phyloP scores from a whole-genome alignment of 2,329 filamentous ascomycete species.

The Piedraia hortae region DNA sequence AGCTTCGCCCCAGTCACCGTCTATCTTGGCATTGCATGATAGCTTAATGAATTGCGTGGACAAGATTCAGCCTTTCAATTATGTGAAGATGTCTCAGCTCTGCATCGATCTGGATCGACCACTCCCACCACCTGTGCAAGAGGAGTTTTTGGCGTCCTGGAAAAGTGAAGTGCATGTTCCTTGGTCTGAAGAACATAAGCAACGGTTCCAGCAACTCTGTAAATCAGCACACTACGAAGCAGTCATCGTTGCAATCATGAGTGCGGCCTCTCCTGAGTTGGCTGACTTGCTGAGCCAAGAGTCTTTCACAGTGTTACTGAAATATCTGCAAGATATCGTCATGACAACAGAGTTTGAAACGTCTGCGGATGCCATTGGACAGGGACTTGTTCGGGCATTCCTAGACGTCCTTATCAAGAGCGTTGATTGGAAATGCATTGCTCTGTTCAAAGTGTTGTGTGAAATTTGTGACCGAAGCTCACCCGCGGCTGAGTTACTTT shows the following conservation, averaged over 20 bases:
- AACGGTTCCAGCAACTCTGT: not conserved
- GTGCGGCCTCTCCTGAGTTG: not conserved
- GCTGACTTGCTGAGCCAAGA: not conserved
- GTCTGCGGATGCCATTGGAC: slow-evolving; percentile 1
- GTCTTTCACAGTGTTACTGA: slow-evolving; percentile 1
- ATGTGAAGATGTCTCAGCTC: not conserved
- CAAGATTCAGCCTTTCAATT: slow-evolving; percentile 1
- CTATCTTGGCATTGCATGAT: slow-evolving; percentile 1
- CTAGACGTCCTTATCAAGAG: not conserved
- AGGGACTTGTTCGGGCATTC: slow-evolving; percentile 1
- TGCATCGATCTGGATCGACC: slow-evolving; percentile 1
- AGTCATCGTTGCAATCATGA: not conserved
- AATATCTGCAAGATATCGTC: not conserved
- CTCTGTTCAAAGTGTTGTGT: slow-evolving; percentile 3
- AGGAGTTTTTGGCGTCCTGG: not conserved
- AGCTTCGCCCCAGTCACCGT: not conserved
- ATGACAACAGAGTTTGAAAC: not conserved
- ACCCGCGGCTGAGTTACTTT: slow-evolving; percentile 3
- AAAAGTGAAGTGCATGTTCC: not conserved
- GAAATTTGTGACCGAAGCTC: slow-evolving; percentile 1
- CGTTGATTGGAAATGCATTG: not conserved
- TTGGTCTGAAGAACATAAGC: not conserved
- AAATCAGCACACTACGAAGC: slow-evolving; percentile 1
- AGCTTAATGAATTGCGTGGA: not conserved
- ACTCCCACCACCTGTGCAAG: not conserved